These are phyloP conservation scores for Arthrinium puccinioides DNA, from an alignment of 2,329 filamentous ascomycete species.

Conservation along the genomic window DNA sequence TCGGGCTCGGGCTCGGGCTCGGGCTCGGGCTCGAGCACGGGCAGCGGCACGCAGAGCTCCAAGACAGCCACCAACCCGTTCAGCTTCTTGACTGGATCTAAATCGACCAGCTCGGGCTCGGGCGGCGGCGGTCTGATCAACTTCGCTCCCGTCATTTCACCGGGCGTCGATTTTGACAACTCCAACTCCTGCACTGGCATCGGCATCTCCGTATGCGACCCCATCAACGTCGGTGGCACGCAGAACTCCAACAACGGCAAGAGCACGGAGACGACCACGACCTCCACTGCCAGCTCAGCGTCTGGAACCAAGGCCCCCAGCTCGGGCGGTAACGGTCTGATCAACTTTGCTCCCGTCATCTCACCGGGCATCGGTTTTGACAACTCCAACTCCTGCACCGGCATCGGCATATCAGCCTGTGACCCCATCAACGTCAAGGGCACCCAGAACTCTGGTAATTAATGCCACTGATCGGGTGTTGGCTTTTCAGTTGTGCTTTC, in stretches of 20 bases:
- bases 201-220: slow-evolving; percentile 16
- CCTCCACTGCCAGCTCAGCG: not conserved
- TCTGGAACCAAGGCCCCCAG: too few relatives aligned
- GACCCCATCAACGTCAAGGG: slow-evolving; percentile 16
- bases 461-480: not conserved
- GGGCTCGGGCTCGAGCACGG: too few relatives aligned
- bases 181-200: slow-evolving; percentile 14
- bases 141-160: slow-evolving; percentile 9
- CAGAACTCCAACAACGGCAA: slow-evolving; percentile 6
- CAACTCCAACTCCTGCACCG: slow-evolving; percentile 12
- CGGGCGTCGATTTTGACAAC: slow-evolving; percentile 8
- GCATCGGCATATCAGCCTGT: slow-evolving; percentile 15
- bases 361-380: slow-evolving; percentile 8
- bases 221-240: slow-evolving; percentile 13
- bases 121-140: slow-evolving; percentile 8
- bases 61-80: not conserved
- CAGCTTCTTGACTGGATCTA: too few relatives aligned
- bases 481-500: not conserved
- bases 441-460: slow-evolving; percentile 6
- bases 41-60: not conserved
- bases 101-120: not conserved
- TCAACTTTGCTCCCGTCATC: slow-evolving; percentile 11
- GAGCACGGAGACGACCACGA: not conserved
- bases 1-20: too few relatives aligned
- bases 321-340: slow-evolving; percentile 4